Evolutionary conservation across 2,329 filamentous ascomycete genomes (phyloP).

Genomic region (Arthrobotrys sinensis): DNA sequence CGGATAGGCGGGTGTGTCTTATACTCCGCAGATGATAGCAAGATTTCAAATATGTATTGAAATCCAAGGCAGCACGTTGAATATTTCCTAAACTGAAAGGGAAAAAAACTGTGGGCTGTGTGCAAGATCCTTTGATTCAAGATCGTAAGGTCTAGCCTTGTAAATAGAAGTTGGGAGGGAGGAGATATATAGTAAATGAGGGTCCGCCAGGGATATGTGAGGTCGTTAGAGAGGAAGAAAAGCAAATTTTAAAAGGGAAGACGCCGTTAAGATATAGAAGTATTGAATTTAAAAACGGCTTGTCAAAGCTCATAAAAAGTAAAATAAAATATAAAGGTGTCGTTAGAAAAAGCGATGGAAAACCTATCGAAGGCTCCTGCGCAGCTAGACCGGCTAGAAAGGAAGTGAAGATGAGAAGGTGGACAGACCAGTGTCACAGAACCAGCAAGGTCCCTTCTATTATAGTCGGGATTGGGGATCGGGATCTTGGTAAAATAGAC

Average conservation of each 20-base stretch:
- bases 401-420: slow-evolving; percentile 59
- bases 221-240: slow-evolving; percentile 45
- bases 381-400: slow-evolving; percentile 60
- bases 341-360: slow-evolving; percentile 36
- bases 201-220: slow-evolving; percentile 48
- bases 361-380: slow-evolving; percentile 58
- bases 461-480: slow-evolving; percentile 53
- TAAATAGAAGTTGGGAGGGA: slow-evolving; percentile 32
- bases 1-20: slow-evolving; percentile 52
- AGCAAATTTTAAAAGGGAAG: slow-evolving; percentile 44
- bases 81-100: slow-evolving; percentile 47
- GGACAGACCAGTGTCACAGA: slow-evolving; percentile 59
- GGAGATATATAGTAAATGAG: slow-evolving; percentile 37
- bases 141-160: slow-evolving; percentile 42
- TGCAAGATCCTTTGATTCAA: slow-evolving; percentile 51
- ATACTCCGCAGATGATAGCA: slow-evolving; percentile 49
- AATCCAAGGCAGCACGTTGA: slow-evolving; percentile 42
- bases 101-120: slow-evolving; percentile 43
- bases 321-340: slow-evolving; percentile 42
- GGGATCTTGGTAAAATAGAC: slow-evolving; percentile 51
- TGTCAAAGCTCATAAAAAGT: slow-evolving; percentile 25
- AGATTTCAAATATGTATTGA: slow-evolving; percentile 48
- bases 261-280: slow-evolving; percentile 33
- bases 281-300: slow-evolving; percentile 23
- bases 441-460: slow-evolving; percentile 56